Evolutionary conservation across 1,284 basidiomycete genomes (phyloP).

Genomic region (Apiotrichum akiyoshidainum): DNA sequence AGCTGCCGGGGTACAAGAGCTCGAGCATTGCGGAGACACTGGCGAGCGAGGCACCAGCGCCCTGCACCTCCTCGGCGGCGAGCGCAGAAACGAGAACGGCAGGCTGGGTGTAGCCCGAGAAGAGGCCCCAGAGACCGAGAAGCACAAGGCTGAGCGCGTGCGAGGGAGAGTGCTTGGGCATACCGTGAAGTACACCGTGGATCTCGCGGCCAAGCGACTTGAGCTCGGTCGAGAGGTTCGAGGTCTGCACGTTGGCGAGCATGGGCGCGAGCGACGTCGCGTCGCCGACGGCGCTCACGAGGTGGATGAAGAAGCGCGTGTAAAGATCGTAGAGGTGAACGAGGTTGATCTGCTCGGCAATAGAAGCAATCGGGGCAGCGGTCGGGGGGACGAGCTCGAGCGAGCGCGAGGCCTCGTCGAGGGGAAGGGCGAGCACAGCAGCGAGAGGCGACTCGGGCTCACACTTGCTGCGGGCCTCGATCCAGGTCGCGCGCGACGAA

Average conservation of each 20-base stretch:
- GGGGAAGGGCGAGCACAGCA: slow-evolving; percentile 40
- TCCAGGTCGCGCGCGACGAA: slow-evolving; percentile 34
- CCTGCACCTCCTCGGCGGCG: slow-evolving; percentile 44
- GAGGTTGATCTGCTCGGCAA: slow-evolving; percentile 48
- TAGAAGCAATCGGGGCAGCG: slow-evolving; percentile 38
- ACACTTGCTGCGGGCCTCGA: slow-evolving; percentile 30
- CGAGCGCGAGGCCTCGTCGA: slow-evolving; percentile 36
- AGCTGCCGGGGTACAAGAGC: slow-evolving; percentile 40
- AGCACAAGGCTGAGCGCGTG: slow-evolving; percentile 48
- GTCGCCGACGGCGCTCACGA: slow-evolving; percentile 36
- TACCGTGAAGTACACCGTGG: slow-evolving; percentile 31
- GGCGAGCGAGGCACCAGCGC: slow-evolving; percentile 25
- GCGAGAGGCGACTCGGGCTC: slow-evolving; percentile 29
- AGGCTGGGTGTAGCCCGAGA: slow-evolving; percentile 40
- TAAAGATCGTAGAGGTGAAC: slow-evolving; percentile 47
- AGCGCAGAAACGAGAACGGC: slow-evolving; percentile 44
- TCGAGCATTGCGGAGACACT: slow-evolving; percentile 44
- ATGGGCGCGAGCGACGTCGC: slow-evolving; percentile 28
- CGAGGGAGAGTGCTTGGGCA: slow-evolving; percentile 37
- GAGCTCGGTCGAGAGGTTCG: slow-evolving; percentile 28
- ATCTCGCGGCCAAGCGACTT: slow-evolving; percentile 40
- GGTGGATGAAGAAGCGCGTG: slow-evolving; percentile 43
- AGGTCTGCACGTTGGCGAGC: slow-evolving; percentile 29
- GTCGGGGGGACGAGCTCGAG: slow-evolving; percentile 34
- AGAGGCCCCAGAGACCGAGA: slow-evolving; percentile 48